Evolutionary conservation across 2,329 filamentous ascomycete species (phyloP), one percentile per base, ranked within the genome.

Genomic region (Botryotinia calthae): DNA sequence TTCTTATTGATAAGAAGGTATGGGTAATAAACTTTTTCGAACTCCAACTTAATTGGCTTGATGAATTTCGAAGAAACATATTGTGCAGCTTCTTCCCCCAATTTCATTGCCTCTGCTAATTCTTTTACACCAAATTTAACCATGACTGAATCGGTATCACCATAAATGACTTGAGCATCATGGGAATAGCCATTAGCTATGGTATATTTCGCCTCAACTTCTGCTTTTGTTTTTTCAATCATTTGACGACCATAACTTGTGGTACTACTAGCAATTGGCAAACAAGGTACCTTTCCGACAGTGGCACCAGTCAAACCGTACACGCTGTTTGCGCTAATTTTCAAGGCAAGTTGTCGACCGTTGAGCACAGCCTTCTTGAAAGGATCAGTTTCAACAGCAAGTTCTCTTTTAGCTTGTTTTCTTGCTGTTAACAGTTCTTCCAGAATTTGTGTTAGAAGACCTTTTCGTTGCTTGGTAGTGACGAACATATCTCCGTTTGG

Each of bases 1-100:
- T 99, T 99, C 86, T 99, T 99, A 89, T 99, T 99, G 89, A 99
- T 99, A 69, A 99, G 87, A 48, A 99, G 87, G 81, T 99, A 99
- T 0, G 96, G 96, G 81, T 93, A 99, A 83, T 99, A 99, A 1
- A 99, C 95, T 84, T 99, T 99, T 82, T 99, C 96, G 83, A 99
- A 99, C 82, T 99, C 96, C 46, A 99, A 89, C 84, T 98, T 99
- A 87, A 99, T 99, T 6, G 96, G 96, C 80, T 96, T 97, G 82
- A 95, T 85, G 81, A 99, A 99, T 82, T 98, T 97, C 63, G 88
- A 88, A 7, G 96, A 98, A 58, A 99, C 96, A 78, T 86, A 97
- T 31, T 91, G 87, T 0, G 96, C 93, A 18, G 96, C 96, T 82
- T 99, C 95, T 80, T 97, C 88, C n/a, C 96, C 96, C 37, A 99